Base-by-base conservation (phyloP, 345 rosid species). In the Chamaenerion angustifolium region DNA sequence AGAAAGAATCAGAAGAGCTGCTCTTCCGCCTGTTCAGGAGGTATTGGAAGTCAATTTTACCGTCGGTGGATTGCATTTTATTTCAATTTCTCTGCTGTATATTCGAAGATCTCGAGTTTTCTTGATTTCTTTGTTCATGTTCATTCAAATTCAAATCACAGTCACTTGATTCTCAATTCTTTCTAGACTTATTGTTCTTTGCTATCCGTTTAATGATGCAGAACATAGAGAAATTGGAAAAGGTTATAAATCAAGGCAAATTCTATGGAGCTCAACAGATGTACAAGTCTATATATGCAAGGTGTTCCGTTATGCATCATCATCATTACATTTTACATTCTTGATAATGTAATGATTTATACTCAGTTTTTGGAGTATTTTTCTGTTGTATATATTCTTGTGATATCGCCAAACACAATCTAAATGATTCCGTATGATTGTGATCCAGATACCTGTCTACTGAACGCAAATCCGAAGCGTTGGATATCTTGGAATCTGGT, bases 261-360 rank as follows among this genome's bases (percentile, higher is more conserved):
- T 71, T 6, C 68, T 92, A 92, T 78, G 96, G 98, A 68, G 95
- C 96, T 46, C 93, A 83, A 40, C 95, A 92, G 85, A 92, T 92
- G 95, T 92, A 84, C 69, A 87, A 84, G 75, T 83, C 93, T 9
- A 76, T 80, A 47, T 78, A 93, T 61, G 83, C 96, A 40, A 71
- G 98, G 98, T 86, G 71, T 31, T 4, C 10, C 10, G 1, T 31
- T 31, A 31, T 31, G 37, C 37, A 1, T 31, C 8, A 31, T 31
- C 37, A 31, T 31, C 37, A 3, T 31, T 31, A 7, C 37, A 31
- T 31, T 0, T 31, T 3, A 2, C 2, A 31, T 5, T 31, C 10
- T 8, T 31, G 10, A 31, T 4, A 31, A 7, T 31, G 7, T 31
- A 7, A 31, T 31, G 7, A 31, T 31, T 31, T 7, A 31, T 31